A percentile compares a stretch with the other conserved stretches of the same genome.
These are phyloP conservation scores for Achaetomium macrosporum DNA, from an alignment of 2,329 filamentous ascomycete species.

Conservation along the genomic window DNA sequence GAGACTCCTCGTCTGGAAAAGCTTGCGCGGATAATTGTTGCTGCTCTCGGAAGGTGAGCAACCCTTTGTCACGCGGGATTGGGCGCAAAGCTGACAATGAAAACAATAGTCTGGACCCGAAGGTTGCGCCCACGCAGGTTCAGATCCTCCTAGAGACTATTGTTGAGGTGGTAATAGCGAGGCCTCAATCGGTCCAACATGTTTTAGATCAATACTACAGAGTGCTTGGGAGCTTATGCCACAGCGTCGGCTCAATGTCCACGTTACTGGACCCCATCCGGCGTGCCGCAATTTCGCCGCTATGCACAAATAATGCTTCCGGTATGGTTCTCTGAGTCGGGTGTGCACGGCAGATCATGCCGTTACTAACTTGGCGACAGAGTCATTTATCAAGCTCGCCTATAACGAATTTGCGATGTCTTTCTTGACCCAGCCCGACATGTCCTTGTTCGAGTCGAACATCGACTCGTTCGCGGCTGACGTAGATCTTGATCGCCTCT, in stretches of 20 bases:
- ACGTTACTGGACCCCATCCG: constrained; percentile 24
- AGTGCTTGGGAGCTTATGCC: constrained; percentile 35
- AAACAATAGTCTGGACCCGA: constrained; percentile 6
- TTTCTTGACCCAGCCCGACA: constrained; percentile 34
- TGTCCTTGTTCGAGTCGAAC: constrained; percentile 39
- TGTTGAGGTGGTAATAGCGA: constrained; percentile 28
- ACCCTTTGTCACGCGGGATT: background rate
- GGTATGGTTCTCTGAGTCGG: constrained; percentile 8
- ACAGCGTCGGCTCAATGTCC: constrained; percentile 19
- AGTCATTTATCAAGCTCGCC: constrained; percentile 18
- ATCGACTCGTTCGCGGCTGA: constrained; percentile 31
- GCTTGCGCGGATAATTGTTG: constrained; percentile 35
- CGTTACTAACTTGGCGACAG: constrained; percentile 11
- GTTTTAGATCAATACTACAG: constrained; percentile 35
- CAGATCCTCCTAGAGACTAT: constrained; percentile 34
- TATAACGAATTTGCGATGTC: constrained; percentile 35
- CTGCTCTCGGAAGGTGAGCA: constrained; percentile 29
- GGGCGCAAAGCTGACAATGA: background rate
- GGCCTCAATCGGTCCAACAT: constrained; percentile 28
- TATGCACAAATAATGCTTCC: constrained; percentile 18
- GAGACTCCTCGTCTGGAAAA: constrained; percentile 30
- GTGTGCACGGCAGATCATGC: background rate
- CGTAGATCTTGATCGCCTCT: constrained; percentile 38
- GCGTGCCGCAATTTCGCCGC: constrained; percentile 29
- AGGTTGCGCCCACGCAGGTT: constrained; percentile 20